Percentiles rank a stretch among this genome's conserved stretches.
phyloP scores from a whole-genome alignment of 2,329 filamentous ascomycete genomes.

The Ophiocordyceps camponoti-floridani region DNA sequence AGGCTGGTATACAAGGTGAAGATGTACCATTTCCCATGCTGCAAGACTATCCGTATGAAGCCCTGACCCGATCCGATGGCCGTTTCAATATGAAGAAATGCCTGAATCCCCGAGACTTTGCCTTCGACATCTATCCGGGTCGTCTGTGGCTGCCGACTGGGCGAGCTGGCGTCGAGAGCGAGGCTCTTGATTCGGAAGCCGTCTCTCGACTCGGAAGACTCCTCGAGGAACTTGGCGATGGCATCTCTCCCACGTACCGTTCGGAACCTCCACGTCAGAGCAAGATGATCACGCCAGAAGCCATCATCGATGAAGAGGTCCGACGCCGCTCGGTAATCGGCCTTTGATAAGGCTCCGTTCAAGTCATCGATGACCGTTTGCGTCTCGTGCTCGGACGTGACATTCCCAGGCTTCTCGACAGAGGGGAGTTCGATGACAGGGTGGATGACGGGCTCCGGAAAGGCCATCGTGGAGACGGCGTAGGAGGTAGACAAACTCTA shows the following conservation, averaged over 20 bases:
- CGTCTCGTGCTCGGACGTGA: slow-evolving; percentile 12
- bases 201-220: slow-evolving; percentile 12
- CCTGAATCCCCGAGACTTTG: slow-evolving; percentile 32
- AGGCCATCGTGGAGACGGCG: too few relatives aligned
- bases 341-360: slow-evolving; percentile 19
- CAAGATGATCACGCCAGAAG: slow-evolving; percentile 42
- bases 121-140: slow-evolving; percentile 29
- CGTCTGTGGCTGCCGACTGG: slow-evolving; percentile 23
- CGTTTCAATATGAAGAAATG: slow-evolving; percentile 36
- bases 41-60: slow-evolving; percentile 30
- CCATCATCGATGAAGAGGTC: slow-evolving; percentile 24
- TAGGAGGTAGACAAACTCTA: too few relatives aligned
- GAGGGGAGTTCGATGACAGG: slow-evolving; percentile 23
- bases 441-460: slow-evolving; percentile 21
- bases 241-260: slow-evolving; percentile 25
- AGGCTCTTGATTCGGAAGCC: slow-evolving; percentile 24
- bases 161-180: slow-evolving; percentile 24
- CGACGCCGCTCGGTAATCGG: slow-evolving; percentile 15
- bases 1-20: slow-evolving; percentile 46
- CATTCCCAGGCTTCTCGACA: slow-evolving; percentile 8
- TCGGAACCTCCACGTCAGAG: slow-evolving; percentile 36
- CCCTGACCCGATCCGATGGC: slow-evolving; percentile 36
- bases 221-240: slow-evolving; percentile 20
- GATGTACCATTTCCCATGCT: slow-evolving; percentile 34
- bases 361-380: slow-evolving; percentile 16